phyloP scores from a whole-genome alignment of 805 yeast genomes.

The Candida endomychidarum region DNA sequence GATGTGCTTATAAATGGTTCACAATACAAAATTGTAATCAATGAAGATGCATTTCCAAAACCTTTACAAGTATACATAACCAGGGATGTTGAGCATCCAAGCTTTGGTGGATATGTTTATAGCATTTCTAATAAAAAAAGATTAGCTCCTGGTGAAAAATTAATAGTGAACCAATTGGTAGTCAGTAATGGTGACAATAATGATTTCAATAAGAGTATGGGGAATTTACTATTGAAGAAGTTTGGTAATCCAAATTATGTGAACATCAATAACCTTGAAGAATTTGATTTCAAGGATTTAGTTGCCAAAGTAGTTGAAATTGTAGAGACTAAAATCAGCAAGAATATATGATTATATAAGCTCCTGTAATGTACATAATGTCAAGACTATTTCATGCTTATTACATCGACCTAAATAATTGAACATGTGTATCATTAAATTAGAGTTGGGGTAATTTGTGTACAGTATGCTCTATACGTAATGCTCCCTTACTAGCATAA shows the following conservation, averaged over 20 bases:
- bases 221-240: conserved; percentile 14
- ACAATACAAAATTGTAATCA: conserved; percentile 11
- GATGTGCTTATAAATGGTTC: conserved; percentile 5
- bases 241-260: conserved; percentile 14
- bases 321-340: too few relatives aligned
- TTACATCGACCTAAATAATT: too few relatives aligned
- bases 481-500: too few relatives aligned
- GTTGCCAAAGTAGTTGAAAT: conserved; percentile 8
- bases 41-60: conserved; percentile 1
- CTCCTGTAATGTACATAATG: too few relatives aligned
- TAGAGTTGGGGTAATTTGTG: too few relatives aligned
- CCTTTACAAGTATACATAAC: conserved; percentile 16
- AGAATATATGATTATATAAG: too few relatives aligned
- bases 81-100: conserved; percentile 5
- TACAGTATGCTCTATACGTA: too few relatives aligned
- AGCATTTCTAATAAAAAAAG: conserved; percentile 9
- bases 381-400: too few relatives aligned
- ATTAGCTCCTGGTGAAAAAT: neutral
- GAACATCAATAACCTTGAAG: conserved; percentile 12
- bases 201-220: conserved; percentile 14
- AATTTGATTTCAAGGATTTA: conserved; percentile 13
- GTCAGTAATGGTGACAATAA: conserved; percentile 13
- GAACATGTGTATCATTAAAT: too few relatives aligned
- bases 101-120: conserved; percentile 17
- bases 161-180: conserved; percentile 8